These are phyloP conservation scores for Pseudogymnoascus sp. DNA, from an alignment of 2,329 filamentous ascomycete species.

Conservation along the genomic window DNA sequence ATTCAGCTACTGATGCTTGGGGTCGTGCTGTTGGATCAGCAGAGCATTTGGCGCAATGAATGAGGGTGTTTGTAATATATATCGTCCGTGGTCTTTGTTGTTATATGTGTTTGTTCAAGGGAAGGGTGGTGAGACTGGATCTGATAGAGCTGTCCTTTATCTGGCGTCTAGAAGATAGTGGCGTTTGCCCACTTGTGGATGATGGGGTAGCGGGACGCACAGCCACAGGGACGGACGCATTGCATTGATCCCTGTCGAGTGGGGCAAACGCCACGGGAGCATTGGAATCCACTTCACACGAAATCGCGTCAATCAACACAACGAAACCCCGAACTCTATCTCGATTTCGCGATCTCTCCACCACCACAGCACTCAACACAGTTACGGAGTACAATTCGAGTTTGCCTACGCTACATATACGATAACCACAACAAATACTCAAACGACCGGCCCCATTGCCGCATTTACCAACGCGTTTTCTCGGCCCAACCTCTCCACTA, in stretches of 20 bases:
- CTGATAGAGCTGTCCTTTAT: constrained; percentile 3
- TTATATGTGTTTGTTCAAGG: not conserved
- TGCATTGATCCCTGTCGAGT: not conserved
- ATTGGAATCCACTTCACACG: not conserved
- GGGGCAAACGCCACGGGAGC: not conserved
- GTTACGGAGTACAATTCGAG: not conserved
- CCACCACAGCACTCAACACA: not conserved
- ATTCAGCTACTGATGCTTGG: not conserved
- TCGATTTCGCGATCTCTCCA: not conserved
- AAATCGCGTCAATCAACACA: constrained; percentile 5
- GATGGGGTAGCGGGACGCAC: constrained; percentile 5
- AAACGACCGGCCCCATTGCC: not conserved
- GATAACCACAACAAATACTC: not conserved
- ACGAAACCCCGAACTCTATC: not conserved
- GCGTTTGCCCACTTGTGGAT: not conserved
- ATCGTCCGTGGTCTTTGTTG: not conserved
- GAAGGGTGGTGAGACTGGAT: not conserved
- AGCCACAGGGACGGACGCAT: not conserved
- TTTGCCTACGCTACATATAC: not conserved
- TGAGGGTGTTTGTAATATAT: not conserved
- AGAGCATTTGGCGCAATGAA: not conserved
- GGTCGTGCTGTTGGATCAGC: not conserved
- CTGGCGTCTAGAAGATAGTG: constrained; percentile 1
- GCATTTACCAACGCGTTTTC: not conserved
- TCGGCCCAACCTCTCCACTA: not conserved